Base-by-base conservation (phyloP, 2,329 filamentous ascomycete genomes). In the Xylariales sp. region DNA sequence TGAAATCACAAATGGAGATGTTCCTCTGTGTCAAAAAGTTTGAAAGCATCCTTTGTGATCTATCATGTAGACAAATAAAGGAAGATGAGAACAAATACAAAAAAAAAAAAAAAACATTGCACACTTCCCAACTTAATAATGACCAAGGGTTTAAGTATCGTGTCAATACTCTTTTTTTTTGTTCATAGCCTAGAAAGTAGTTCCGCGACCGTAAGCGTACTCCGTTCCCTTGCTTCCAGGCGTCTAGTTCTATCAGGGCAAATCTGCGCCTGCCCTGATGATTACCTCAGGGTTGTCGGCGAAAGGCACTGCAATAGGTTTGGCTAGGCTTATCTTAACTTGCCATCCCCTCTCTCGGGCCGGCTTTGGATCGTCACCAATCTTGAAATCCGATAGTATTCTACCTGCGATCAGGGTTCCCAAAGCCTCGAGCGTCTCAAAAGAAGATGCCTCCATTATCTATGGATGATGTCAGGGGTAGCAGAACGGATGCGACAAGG, bases 211-310 rank as follows among this genome's bases (percentile, higher is more conserved):
- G n/a, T n/a, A n/a, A n/a, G n/a, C n/a, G n/a, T n/a, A n/a, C n/a
- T n/a, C n/a, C n/a, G n/a, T n/a, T n/a, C n/a, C n/a, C n/a, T 25
- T 25, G 23, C n/a, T 25, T 25, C n/a, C 23, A 25, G n/a, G 23
- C 8, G n/a, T 25, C n/a, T n/a, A 25, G 8, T 25, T 59, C 27
- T 51, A 53, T 33, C 28, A 41, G 12, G 23, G 25, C 30, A 44
- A 33, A 52, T 50, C 24, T 50, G 53, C 48, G 59, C 53, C 52
- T 40, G 57, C 50, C 20, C 57, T 50, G 33, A 83, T 68, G 56
- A 88, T 82, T 5, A 89, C 78, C 5, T 73, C 70, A 0, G 85
- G 83, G 10, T 79, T 81, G 46, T 88, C 84, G 2, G 85, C 85
- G 50, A 84, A 76, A 1, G 79, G 74, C 15, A 89, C 81, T 0